phyloP scores from a whole-genome alignment of 345 rosid species.

The Camelina laxa region DNA sequence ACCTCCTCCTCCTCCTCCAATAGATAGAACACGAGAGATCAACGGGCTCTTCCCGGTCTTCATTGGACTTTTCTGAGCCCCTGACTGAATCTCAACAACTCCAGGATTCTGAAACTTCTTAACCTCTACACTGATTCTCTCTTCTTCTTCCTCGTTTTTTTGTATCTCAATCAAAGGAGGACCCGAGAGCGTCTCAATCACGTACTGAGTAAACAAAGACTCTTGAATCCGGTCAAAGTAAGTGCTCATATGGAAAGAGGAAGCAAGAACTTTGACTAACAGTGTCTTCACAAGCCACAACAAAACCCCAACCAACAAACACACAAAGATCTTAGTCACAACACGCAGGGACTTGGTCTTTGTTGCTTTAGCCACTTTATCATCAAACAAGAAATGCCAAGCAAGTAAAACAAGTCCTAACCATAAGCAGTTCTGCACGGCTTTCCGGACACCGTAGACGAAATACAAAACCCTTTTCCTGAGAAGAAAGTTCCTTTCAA shows the following conservation, averaged over 20 bases:
- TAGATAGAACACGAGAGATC: conserved; percentile 47
- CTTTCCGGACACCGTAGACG: conserved; percentile 66
- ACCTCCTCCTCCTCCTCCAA: conserved; percentile 36
- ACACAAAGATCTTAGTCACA: conserved; percentile 60
- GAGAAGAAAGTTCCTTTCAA: conserved; percentile 70
- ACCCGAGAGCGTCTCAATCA: conserved; percentile 67
- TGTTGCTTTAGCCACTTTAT: conserved; percentile 50
- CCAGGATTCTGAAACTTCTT: conserved; percentile 48
- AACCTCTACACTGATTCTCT: conserved; percentile 52
- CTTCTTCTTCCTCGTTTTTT: conserved; percentile 56
- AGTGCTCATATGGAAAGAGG: conserved; percentile 71
- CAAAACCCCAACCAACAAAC: conserved; percentile 58
- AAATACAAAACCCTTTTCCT: conserved; percentile 71
- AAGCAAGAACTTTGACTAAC: conserved; percentile 71
- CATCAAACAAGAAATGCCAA: conserved; percentile 67
- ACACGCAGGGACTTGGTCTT: conserved; percentile 40
- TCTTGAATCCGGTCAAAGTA: conserved; percentile 81
- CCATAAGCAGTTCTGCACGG: conserved; percentile 74
- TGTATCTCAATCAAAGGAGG: conserved; percentile 65
- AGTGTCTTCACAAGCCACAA: conserved; percentile 73
- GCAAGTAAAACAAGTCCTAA: conserved; percentile 66
- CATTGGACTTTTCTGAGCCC: conserved; percentile 41
- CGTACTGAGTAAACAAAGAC: conserved; percentile 66
- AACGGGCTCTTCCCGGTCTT: conserved; percentile 44
- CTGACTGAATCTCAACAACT: conserved; percentile 37